Evolutionary conservation across 352 stramenopile genomes (phyloP).

Genomic region (Phytophthora meadii): DNA sequence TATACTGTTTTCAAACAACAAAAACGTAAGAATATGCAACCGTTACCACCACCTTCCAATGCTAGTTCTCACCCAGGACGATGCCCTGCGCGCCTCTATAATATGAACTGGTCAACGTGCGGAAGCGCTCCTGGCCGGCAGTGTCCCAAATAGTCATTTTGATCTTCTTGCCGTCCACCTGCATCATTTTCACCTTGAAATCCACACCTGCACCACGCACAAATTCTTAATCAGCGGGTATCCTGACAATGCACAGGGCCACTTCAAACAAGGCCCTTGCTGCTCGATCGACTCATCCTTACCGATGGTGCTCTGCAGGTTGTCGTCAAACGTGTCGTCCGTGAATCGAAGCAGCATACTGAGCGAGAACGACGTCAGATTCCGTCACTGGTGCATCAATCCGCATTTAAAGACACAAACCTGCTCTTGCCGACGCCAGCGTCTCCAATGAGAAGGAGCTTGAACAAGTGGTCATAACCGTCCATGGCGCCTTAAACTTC

Average conservation of each 20-base stretch:
- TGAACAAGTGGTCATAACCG: conserved; percentile 98
- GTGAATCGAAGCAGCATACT: conserved; percentile 98
- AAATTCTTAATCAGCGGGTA: conserved; percentile 3
- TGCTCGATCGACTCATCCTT: conserved; percentile 24
- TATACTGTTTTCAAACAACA: conserved; percentile 79
- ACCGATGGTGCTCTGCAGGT: conserved; percentile 98
- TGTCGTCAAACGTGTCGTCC: conserved; percentile 98
- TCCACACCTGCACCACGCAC: conserved; percentile 77
- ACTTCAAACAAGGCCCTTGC: background rate
- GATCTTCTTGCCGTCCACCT: conserved; percentile 95
- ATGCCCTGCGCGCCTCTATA: conserved; percentile 98
- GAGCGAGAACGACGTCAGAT: conserved; percentile 14
- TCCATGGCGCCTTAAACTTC: conserved; percentile 54
- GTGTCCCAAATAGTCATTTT: conserved; percentile 99
- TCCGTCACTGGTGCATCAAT: background rate
- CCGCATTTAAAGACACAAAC: conserved; percentile 38
- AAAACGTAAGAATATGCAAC: conserved; percentile 9
- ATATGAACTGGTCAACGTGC: conserved; percentile 97
- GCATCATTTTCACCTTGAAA: conserved; percentile 98
- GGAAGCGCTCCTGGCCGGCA: conserved; percentile 97
- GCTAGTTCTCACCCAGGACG: conserved; percentile 85
- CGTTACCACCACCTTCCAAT: background rate
- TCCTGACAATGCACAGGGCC: background rate
- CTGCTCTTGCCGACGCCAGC: conserved; percentile 98
- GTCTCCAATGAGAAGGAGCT: conserved; percentile 98